These are phyloP conservation scores for Scedosporium boydii DNA, from an alignment of 2,329 filamentous ascomycete species.

Conservation along the genomic window DNA sequence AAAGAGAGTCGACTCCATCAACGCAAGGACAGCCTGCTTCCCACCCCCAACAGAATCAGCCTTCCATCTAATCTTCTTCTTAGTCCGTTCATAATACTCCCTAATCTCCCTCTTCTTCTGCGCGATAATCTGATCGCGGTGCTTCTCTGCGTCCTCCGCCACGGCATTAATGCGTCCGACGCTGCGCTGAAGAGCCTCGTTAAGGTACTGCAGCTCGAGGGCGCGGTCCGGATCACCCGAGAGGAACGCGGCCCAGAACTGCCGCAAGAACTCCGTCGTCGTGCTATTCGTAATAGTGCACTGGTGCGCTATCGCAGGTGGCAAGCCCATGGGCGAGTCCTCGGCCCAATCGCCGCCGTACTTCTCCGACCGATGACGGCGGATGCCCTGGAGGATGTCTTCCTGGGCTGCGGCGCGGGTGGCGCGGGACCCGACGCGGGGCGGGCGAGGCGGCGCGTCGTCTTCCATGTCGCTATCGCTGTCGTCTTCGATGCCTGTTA, in stretches of 20 bases:
- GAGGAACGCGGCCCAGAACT: conserved; percentile 90
- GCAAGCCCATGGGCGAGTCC: conserved; percentile 42
- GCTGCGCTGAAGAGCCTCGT: conserved; percentile 72
- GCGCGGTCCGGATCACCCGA: conserved; percentile 79
- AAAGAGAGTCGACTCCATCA: conserved; percentile 65
- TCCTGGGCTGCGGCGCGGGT: conserved; percentile 55
- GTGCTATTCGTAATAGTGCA: conserved; percentile 74
- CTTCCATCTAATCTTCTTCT: conserved; percentile 63
- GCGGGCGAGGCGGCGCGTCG: conserved; percentile 13
- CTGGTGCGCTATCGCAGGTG: conserved; percentile 47
- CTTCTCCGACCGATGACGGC: conserved; percentile 50
- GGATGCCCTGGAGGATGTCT: conserved; percentile 57
- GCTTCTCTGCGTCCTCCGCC: conserved; percentile 67
- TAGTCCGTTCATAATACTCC: conserved; percentile 60
- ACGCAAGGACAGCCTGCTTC: conserved; percentile 60
- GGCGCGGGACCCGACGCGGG: conserved; percentile 59
- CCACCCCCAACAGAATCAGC: conserved; percentile 64
- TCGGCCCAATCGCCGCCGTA: conserved; percentile 38
- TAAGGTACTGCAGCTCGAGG: conserved; percentile 69
- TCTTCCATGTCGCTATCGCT: conserved; percentile 57
- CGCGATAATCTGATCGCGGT: conserved; percentile 58
- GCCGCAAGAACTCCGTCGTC: conserved; percentile 89
- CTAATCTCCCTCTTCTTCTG: conserved; percentile 60
- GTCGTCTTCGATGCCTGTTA: conserved; percentile 61
- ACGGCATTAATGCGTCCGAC: conserved; percentile 72